Conservation (phyloP, 768 basidiomycete species). For the Tricholoma furcatifolium region DNA sequence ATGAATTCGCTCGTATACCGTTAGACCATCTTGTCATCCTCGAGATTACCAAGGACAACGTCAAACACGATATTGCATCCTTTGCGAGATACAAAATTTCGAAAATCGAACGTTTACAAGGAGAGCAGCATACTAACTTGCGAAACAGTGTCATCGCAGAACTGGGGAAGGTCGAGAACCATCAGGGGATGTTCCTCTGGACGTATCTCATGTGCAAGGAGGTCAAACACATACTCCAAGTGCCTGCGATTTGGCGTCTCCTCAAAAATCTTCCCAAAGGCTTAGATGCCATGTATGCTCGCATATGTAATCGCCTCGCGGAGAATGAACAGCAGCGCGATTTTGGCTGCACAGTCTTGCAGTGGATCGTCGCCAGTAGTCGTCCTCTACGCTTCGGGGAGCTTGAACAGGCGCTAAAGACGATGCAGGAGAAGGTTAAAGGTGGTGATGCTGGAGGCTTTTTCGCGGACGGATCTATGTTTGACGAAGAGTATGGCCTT, state of each 20-base stretch:
- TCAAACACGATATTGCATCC: not conserved
- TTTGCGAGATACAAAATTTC: not conserved
- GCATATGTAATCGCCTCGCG: not conserved
- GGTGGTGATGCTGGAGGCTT: not conserved
- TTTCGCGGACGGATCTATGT: not conserved
- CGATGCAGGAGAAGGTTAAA: not conserved
- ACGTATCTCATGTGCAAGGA: constrained; percentile 3
- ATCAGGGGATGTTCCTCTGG: constrained; percentile 9
- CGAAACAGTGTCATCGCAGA: not conserved
- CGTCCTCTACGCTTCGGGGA: not conserved
- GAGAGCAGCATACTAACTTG: not conserved
- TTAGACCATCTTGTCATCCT: not conserved
- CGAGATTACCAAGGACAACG: not conserved
- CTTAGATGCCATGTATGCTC: not conserved
- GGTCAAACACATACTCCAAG: not conserved
- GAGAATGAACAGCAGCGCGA: not conserved
- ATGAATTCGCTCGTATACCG: not conserved
- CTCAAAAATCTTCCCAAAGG: constrained; percentile 2
- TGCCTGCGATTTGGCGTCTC: not conserved
- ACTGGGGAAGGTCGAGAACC: not conserved
- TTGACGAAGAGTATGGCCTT: not conserved
- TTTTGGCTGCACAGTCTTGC: not conserved
- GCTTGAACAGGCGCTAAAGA: not conserved
- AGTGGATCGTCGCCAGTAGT: not conserved
- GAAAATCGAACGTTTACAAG: not conserved